These are phyloP conservation scores for Phylloporus sp. DNA, from an alignment of 768 basidiomycete genomes.

Conservation along the genomic window DNA sequence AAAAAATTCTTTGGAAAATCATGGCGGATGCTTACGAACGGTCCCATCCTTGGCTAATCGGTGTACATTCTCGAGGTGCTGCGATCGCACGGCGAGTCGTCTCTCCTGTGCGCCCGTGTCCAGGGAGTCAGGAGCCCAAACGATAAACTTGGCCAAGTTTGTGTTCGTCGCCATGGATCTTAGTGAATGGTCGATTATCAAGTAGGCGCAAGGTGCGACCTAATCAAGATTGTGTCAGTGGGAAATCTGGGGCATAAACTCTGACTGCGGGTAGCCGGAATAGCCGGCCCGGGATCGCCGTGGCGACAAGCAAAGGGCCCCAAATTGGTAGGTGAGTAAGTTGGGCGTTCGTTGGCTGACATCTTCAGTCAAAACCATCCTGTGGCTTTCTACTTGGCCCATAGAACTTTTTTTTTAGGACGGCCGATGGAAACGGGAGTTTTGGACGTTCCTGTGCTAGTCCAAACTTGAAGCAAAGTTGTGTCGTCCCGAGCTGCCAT, in stretches of 20 bases:
- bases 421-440: not conserved
- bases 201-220: too few species aligned
- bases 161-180: slow-evolving; percentile 17
- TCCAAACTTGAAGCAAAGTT: not conserved
- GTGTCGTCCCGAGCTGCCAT: not conserved
- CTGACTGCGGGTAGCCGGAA: not conserved
- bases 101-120: slow-evolving; percentile 50
- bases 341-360: not conserved
- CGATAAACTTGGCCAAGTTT: slow-evolving; percentile 37
- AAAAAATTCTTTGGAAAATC: not conserved
- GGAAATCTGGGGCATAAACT: not conserved
- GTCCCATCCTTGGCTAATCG: slow-evolving; percentile 35
- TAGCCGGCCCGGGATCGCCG: slow-evolving; percentile 2
- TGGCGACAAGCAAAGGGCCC: not conserved
- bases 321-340: slow-evolving; percentile 9
- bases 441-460: not conserved
- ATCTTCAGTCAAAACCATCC: not conserved
- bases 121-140: slow-evolving; percentile 64
- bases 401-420: not conserved
- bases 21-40: slow-evolving; percentile 41
- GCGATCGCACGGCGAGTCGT: slow-evolving; percentile 47
- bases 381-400: not conserved
- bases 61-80: slow-evolving; percentile 45
- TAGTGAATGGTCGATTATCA: too few species aligned
- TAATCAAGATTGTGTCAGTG: not conserved